Base-by-base conservation (phyloP, 2,329 filamentous ascomycete genomes). In the Leptographium radiaticola region DNA sequence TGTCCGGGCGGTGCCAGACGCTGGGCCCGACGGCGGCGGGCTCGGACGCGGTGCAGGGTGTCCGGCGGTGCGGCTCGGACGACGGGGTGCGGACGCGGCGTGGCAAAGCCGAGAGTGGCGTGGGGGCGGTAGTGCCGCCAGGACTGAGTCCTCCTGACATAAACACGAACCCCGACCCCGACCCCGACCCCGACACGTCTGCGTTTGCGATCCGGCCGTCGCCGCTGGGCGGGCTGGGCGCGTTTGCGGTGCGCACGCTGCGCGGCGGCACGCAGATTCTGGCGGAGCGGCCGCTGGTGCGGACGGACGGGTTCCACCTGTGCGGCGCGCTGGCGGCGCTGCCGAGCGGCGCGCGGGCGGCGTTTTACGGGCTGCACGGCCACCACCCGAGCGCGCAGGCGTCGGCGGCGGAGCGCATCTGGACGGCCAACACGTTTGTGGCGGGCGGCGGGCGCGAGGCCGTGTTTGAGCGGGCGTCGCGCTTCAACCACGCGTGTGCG, bases 401-500 rank as follows among this genome's bases (percentile, higher is more conserved):
- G 8, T 45, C 46, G 2, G 40, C 30, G 16, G 53, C 34, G 2
- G 57, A 55, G 49, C 53, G 53, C 40, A 62, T 71, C 2, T 62
- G 67, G 31, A 68, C 68, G 4, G 59, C 60, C 52, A 60, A 60
- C 57, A 58, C 57, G 16, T 60, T 60, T 55, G 53, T 53, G 36
- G 53, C 59, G 7, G 58, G 56, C 40, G 9, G 9, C 40, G 9
- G 9, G 18, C 53, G 34, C 31, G 58, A 60, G 36, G 57, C 44
- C 16, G 25, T 60, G 4, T 60, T 60, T 13, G n/a, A 34, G n/a
- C 66, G 76, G 7, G 75, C 73, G 0, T 73, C 77, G 0, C 70
- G 78, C 2, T 81, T 83, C 65, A 83, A 83, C 61, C 79, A 83
- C 60, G 72, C 77, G 0, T 83, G 79, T 60, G 55, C 59, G 2